Evolutionary conservation across 768 basidiomycete species (phyloP), one percentile per base, ranked within the genome.

Genomic region (Dacryopinax spathularia): DNA sequence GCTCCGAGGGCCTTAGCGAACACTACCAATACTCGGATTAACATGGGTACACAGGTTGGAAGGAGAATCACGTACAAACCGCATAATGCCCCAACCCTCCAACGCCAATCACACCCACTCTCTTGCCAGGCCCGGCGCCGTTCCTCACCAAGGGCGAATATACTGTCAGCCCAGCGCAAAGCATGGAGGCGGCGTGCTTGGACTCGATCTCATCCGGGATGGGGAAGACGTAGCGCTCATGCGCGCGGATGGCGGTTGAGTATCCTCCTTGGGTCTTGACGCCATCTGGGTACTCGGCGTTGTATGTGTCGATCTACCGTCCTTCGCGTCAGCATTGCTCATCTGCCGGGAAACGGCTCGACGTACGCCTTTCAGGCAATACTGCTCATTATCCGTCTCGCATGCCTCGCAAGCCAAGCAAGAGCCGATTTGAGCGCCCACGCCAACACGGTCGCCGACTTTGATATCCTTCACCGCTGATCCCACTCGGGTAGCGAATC

Each of bases 151-250:
- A 74, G 13, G 86, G 84, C 0, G 82, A 84, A 73, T 76, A 85
- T 7, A 82, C 80, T 6, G 84, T 85, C n/a, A 85, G 70, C 31
- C 84, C 84, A 5, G 77, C 85, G 69, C 84, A 87, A 44, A 86
- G 71, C 80, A 87, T 80, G 6, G 84, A 83, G 1, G 84, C 84
- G 2, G 82, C 83, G 56, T 82, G 66, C 62, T 79, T 78, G 6
- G 81, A 76, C 33, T 78, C 73, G 27, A 87, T 71, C 12, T 69
- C 73, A 9, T 82, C 76, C 1, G 86, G 86, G 39, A 88, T 80
- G 12, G 77, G 77, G 69, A 85, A 79, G 34, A 82, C 82, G 67
- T 82, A 87, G 62, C 77, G 78, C 43, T 73, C 70, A 62, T 77
- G 75, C n/a, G 72, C 76, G 33, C 78, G 72, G 63, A 77, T 71